A percentile compares a stretch with the other conserved stretches of the same genome.
Conservation (phyloP, 1,284 basidiomycete species). For the Ganoderma resinaceum region DNA sequence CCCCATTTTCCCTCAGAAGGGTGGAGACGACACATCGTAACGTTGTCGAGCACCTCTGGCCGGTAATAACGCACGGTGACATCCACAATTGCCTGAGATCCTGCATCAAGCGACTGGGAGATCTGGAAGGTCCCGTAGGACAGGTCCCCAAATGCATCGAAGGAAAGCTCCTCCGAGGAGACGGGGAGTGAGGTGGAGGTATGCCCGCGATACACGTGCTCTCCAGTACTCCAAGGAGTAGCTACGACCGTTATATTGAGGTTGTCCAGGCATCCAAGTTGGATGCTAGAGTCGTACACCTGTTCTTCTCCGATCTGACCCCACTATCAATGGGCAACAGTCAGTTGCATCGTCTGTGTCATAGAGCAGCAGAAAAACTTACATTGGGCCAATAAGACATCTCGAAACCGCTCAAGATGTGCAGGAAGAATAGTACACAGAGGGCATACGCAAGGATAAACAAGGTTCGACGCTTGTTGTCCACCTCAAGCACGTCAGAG, state of each 20-base stretch:
- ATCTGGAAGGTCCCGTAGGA: conserved; percentile 35
- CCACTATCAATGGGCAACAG: neutral
- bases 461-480: conserved; percentile 25
- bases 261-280: neutral
- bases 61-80: conserved; percentile 29
- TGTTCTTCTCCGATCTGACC: neutral
- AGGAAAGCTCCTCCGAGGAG: conserved; percentile 35
- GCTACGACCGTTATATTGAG: conserved; percentile 1
- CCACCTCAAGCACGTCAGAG: conserved; percentile 12
- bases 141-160: conserved; percentile 34
- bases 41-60: conserved; percentile 21
- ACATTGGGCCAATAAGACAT: neutral
- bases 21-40: conserved; percentile 34
- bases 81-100: conserved; percentile 31
- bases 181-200: conserved; percentile 35
- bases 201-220: conserved; percentile 10
- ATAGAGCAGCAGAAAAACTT: neutral
- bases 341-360: neutral
- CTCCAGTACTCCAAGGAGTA: no score
- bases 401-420: neutral
- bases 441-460: conserved; percentile 21
- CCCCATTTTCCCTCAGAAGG: conserved; percentile 31
- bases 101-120: conserved; percentile 19
- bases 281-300: neutral
- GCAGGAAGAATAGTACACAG: conserved; percentile 11